Percentiles rank a stretch among this genome's conserved stretches.
Conservation (phyloP, 2,329 filamentous ascomycete genomes). For the Exophiala spinifera region DNA sequence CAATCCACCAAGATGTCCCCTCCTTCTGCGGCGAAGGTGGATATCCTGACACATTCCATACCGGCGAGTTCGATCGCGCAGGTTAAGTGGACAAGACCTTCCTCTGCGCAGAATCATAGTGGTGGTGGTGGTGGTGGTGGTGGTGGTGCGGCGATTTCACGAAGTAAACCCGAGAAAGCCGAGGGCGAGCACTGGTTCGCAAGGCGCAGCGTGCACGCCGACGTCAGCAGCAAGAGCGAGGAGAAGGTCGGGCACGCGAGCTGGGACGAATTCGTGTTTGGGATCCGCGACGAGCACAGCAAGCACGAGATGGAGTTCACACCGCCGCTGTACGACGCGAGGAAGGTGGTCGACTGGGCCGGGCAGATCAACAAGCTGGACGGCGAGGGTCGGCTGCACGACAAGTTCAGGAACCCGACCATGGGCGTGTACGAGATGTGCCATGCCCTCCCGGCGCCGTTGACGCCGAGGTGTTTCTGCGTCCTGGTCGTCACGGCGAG, state of each 20-base stretch:
- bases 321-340: conserved; percentile 35
- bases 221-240: conserved; percentile 18
- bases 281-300: conserved; percentile 39
- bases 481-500: conserved; percentile 32
- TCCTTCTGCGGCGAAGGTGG: conserved; percentile 25
- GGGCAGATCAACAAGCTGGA: conserved; percentile 20
- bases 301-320: conserved; percentile 43
- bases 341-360: conserved; percentile 31
- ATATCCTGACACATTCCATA: conserved; percentile 19
- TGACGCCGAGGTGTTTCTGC: conserved; percentile 32
- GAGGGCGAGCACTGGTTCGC: conserved; percentile 41
- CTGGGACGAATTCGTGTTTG: conserved; percentile 39
- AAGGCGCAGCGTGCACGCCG: conserved; percentile 38
- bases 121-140: neutral
- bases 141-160: neutral
- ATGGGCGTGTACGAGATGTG: conserved; percentile 34
- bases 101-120: neutral
- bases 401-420: conserved; percentile 11
- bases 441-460: conserved; percentile 30
- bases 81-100: conserved; percentile 13
- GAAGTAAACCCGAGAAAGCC: conserved; percentile 15
- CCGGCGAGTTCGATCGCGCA: conserved; percentile 16
- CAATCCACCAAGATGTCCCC: conserved; percentile 23
- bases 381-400: conserved; percentile 2
- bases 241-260: conserved; percentile 36